Evolutionary conservation across 1,284 basidiomycete genomes (phyloP), one percentile per base, ranked within the genome.

Genomic region (Quambalaria eucalypti): DNA sequence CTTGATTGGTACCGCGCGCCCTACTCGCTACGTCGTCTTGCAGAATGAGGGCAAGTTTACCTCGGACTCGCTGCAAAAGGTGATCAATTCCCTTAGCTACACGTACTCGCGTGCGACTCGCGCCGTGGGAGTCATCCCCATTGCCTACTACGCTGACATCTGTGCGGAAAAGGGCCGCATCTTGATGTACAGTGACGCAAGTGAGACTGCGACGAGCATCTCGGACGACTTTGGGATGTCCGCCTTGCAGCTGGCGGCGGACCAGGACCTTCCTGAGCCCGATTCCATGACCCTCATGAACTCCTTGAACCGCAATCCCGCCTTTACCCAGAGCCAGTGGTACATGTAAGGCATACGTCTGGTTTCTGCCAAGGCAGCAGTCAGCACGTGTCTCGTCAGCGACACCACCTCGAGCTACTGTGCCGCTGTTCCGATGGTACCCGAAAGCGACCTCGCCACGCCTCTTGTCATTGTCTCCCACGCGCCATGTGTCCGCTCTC

Each of bases 141-240:
- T 76, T 16, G 77, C 75, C 2, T 78, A 78, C 68, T 78, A 78
- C 52, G 77, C 78, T 29, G 77, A 78, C 74, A 65, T 79, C 25
- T 71, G 78, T 40, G 76, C 75, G 19, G 74, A 73, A 42, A 77
- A 78, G 62, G 76, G 70, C 19, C 68, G 78, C 21, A 69, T 72
- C 50, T 69, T 77, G 50, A 68, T 77, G 8, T 77, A 76, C 54
- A 63, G 52, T 26, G 74, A 74, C 49, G 73, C 74, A 28, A 50
- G 31, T 21, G 51, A 49, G 19, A 56, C 60, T 19, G 42, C 42
- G 4, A 46, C 42, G 3, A 12, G 12, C 14, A 23, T 23, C 42
- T 46, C 42, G 36, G 36, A 39, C 36, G 16, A 14, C 16, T n/a
- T 21, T 10, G n/a, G n/a, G n/a, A 39, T 21, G 5, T n/a, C 36